Evolutionary conservation across 225 moss, liverwort and hornwort species (phyloP).

Genomic region (Pseudisothecium myosuroides): DNA sequence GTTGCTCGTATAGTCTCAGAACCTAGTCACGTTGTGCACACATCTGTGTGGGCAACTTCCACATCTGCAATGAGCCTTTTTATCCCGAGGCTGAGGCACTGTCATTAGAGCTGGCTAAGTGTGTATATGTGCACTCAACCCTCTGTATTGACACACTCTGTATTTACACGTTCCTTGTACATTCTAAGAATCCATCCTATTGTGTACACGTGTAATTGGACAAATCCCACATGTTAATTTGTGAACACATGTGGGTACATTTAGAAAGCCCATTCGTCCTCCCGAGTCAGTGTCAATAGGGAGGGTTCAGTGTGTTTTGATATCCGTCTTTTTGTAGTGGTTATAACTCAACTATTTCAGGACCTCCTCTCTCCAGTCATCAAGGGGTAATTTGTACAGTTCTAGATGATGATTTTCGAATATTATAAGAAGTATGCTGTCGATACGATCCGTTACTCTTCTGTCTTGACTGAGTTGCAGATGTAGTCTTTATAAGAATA

Average conservation of each 20-base stretch:
- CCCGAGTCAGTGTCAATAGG: not conserved
- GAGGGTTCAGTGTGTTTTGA: not conserved
- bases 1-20: not conserved
- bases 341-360: not conserved
- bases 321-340: not conserved
- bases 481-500: not conserved
- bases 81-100: not conserved
- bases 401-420: not conserved
- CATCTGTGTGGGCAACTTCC: not conserved
- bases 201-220: not conserved
- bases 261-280: not conserved
- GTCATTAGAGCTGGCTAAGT: not conserved
- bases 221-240: not conserved
- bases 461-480: not conserved
- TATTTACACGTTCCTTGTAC: not conserved
- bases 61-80: not conserved
- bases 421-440: not conserved
- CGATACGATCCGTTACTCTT: not conserved
- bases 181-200: not conserved
- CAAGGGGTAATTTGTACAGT: not conserved
- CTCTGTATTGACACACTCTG: not conserved
- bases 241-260: not conserved
- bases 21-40: not conserved
- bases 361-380: not conserved
- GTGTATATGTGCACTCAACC: not conserved